These are phyloP conservation scores for Talaromyces rugulosus DNA, from an alignment of 2,329 filamentous ascomycete genomes.

Conservation along the genomic window DNA sequence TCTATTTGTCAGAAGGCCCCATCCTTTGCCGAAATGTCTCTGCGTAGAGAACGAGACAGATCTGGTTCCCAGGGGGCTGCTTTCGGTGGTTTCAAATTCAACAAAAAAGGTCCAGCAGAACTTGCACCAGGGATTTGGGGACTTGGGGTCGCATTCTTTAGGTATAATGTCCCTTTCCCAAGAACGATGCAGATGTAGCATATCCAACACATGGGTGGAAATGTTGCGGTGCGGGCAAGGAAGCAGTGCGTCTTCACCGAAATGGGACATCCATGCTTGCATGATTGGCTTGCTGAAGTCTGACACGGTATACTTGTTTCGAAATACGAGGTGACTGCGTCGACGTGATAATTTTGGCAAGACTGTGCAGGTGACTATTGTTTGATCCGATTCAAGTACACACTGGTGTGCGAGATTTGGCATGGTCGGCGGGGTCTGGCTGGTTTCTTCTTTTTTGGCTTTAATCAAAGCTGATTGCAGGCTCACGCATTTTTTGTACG, in stretches of 20 bases:
- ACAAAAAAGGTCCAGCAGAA: not conserved
- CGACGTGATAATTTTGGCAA: not conserved
- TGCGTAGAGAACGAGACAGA: not conserved
- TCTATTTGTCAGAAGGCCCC: not conserved
- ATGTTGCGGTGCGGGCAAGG: not conserved
- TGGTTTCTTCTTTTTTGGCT: not conserved
- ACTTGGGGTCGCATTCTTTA: not conserved
- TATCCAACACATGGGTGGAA: not conserved
- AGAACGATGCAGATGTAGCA: not conserved
- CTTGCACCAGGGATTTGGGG: not conserved
- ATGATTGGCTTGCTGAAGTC: not conserved
- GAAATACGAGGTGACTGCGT: not conserved
- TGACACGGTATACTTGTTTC: not conserved
- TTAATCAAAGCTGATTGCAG: not conserved
- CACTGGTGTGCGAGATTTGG: conserved; percentile 2
- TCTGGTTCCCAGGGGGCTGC: not conserved
- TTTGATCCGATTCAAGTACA: not conserved
- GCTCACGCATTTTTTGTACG: conserved; percentile 4
- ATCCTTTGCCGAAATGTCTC: not conserved
- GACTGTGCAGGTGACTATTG: not conserved
- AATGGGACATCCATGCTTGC: not conserved
- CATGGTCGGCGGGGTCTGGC: not conserved
- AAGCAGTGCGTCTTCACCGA: not conserved
- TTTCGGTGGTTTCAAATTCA: not conserved
- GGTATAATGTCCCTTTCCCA: not conserved